Percentiles rank a stretch among this genome's conserved stretches.
These are phyloP conservation scores for Phaeomoniella chlamydospora DNA, from an alignment of 2,329 filamentous ascomycete species.

Conservation along the genomic window DNA sequence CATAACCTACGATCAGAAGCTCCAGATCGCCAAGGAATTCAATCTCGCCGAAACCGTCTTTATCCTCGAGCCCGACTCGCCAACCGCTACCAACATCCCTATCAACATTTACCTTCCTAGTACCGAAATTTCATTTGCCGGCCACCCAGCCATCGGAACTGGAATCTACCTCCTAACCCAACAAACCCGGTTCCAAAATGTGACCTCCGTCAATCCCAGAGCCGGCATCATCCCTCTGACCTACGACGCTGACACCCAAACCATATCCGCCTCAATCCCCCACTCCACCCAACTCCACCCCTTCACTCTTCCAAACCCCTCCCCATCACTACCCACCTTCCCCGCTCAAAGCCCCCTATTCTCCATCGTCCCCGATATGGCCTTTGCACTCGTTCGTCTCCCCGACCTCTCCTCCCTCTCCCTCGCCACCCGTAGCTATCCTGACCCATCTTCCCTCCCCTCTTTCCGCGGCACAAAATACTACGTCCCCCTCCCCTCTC, in stretches of 20 bases:
- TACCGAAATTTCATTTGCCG: constrained; percentile 41
- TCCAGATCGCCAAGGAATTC: constrained; percentile 40
- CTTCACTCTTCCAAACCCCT: neutral
- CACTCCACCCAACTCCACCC: constrained; percentile 7
- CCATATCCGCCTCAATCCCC: constrained; percentile 18
- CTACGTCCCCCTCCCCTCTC: constrained; percentile 6
- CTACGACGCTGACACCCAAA: neutral
- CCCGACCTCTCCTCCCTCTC: constrained; percentile 44
- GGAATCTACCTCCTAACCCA: constrained; percentile 27
- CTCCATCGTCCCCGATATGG: constrained; percentile 25
- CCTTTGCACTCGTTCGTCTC: constrained; percentile 51
- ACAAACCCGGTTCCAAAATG: neutral
- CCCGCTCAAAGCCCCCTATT: constrained; percentile 10
- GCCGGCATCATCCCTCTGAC: neutral
- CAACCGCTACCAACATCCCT: neutral
- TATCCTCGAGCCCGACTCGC: constrained; percentile 23
- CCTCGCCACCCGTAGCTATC: constrained; percentile 11
- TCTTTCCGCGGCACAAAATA: neutral
- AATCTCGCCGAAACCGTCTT: constrained; percentile 45
- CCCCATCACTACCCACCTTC: neutral
- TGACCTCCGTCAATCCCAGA: neutral
- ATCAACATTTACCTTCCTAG: constrained; percentile 40
- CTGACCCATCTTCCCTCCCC: constrained; percentile 2
- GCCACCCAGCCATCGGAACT: constrained; percentile 43
- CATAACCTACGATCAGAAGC: constrained; percentile 32